A percentile compares a stretch with the other conserved stretches of the same genome.
Conservation (phyloP, 2,329 filamentous ascomycete species). For the Fonsecaea multimorphosa region DNA sequence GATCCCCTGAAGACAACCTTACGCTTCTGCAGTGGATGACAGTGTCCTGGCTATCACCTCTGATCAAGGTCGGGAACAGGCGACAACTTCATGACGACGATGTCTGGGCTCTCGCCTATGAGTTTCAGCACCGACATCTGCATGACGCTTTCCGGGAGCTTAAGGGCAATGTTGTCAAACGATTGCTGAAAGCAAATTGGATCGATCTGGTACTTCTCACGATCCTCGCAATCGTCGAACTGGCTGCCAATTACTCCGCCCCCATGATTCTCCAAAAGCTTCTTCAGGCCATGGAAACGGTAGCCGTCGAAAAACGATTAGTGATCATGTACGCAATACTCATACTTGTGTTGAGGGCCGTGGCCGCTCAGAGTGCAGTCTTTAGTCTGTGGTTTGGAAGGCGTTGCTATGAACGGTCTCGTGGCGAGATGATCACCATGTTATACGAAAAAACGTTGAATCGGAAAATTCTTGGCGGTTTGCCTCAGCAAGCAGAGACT, state of each 20-base stretch:
- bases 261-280: constrained; percentile 76
- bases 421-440: constrained; percentile 86
- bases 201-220: constrained; percentile 76
- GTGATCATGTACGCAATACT: constrained; percentile 70
- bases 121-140: constrained; percentile 79
- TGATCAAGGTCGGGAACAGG: constrained; percentile 69
- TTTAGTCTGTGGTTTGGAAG: constrained; percentile 82
- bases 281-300: constrained; percentile 68
- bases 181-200: constrained; percentile 76
- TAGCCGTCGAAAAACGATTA: constrained; percentile 57
- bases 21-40: constrained; percentile 83
- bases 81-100: constrained; percentile 76
- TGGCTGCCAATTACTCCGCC: constrained; percentile 63
- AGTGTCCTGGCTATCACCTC: constrained; percentile 79
- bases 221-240: constrained; percentile 67
- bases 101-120: constrained; percentile 78
- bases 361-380: constrained; percentile 69
- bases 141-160: constrained; percentile 77
- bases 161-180: constrained; percentile 71
- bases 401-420: constrained; percentile 79
- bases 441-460: constrained; percentile 78
- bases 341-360: constrained; percentile 65
- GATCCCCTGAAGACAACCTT: constrained; percentile 79
- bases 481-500: constrained; percentile 30
- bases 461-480: constrained; percentile 62